Percentiles rank a stretch among this genome's conserved stretches.
Evolutionary conservation across 768 basidiomycete species (phyloP).

Genomic region (Mycena polygramma): DNA sequence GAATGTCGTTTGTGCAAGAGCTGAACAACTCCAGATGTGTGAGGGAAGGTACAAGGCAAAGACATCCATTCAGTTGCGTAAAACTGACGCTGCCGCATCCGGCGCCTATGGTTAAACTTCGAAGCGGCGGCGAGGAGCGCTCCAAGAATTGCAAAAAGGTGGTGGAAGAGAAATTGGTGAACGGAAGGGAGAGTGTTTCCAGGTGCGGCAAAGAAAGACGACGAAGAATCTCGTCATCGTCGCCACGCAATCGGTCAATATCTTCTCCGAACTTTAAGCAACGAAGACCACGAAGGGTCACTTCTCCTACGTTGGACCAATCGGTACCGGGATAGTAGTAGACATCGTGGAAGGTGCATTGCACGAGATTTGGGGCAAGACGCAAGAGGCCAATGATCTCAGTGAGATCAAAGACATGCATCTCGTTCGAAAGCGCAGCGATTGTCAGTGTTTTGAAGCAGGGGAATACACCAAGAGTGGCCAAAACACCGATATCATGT

Average conservation of each 20-base stretch:
- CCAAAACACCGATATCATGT: neutral
- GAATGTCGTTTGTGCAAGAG: neutral
- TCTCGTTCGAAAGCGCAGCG: neutral
- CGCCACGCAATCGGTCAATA: neutral
- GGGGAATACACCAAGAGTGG: neutral
- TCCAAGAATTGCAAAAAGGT: neutral
- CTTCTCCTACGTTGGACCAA: too few relatives aligned
- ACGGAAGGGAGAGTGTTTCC: neutral
- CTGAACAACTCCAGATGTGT: neutral
- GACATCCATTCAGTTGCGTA: neutral
- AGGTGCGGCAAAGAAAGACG: neutral
- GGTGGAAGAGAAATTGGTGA: neutral
- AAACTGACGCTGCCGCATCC: too few relatives aligned
- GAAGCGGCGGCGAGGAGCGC: neutral
- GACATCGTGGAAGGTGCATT: neutral
- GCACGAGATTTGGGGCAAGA: neutral
- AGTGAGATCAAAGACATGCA: neutral
- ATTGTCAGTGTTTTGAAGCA: neutral
- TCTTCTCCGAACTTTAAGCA: neutral
- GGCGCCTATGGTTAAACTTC: neutral
- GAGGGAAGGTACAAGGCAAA: neutral
- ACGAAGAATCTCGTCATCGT: neutral
- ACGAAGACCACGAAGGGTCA: neutral
- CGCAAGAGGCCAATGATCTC: neutral
- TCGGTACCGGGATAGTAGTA: neutral